A percentile compares a stretch with the other conserved stretches of the same genome.
Conservation (phyloP, 208 protist genomes). For the Acanthamoeba royreba region DNA sequence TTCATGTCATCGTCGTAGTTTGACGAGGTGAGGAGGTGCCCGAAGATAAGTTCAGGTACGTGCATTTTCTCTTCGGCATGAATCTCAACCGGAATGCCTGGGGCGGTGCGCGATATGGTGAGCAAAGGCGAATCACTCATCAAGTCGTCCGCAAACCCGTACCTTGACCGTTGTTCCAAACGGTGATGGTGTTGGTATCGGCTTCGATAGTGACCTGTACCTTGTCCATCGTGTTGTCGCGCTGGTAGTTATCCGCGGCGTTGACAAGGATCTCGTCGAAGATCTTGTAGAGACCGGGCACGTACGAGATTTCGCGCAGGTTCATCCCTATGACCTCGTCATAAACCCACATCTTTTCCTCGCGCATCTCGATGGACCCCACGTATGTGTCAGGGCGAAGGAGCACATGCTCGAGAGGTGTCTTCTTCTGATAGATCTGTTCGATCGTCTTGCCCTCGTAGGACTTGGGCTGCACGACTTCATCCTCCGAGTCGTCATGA, state of each 20-base stretch:
- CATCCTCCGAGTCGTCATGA: neutral
- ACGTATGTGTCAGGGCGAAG: slow-evolving; percentile 99
- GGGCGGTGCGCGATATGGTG: neutral
- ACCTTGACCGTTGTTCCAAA: slow-evolving; percentile 98
- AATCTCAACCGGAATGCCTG: slow-evolving; percentile 92
- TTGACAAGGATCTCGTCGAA: slow-evolving; percentile 99
- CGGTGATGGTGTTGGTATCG: slow-evolving; percentile 88
- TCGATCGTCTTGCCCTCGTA: slow-evolving; percentile 31
- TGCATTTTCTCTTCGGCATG: slow-evolving; percentile 97
- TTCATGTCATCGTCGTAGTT: slow-evolving; percentile 99
- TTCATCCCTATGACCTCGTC: slow-evolving; percentile 89
- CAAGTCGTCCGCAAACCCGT: slow-evolving; percentile 69
- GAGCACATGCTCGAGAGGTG: slow-evolving; percentile 97
- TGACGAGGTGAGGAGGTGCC: slow-evolving; percentile 96
- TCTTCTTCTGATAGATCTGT: slow-evolving; percentile 92
- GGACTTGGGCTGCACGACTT: neutral
- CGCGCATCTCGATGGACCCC: slow-evolving; percentile 82
- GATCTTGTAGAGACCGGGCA: slow-evolving; percentile 99
- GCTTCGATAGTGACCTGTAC: slow-evolving; percentile 92
- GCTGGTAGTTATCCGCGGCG: slow-evolving; percentile 99
- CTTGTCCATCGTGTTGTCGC: slow-evolving; percentile 84
- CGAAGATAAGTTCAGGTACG: slow-evolving; percentile 99
- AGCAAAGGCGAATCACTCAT: neutral
- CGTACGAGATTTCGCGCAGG: slow-evolving; percentile 91
- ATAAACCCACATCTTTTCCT: slow-evolving; percentile 95